Base-by-base conservation (phyloP, 2,329 filamentous ascomycete genomes). In the Phaeosphaeriaceae sp. region DNA sequence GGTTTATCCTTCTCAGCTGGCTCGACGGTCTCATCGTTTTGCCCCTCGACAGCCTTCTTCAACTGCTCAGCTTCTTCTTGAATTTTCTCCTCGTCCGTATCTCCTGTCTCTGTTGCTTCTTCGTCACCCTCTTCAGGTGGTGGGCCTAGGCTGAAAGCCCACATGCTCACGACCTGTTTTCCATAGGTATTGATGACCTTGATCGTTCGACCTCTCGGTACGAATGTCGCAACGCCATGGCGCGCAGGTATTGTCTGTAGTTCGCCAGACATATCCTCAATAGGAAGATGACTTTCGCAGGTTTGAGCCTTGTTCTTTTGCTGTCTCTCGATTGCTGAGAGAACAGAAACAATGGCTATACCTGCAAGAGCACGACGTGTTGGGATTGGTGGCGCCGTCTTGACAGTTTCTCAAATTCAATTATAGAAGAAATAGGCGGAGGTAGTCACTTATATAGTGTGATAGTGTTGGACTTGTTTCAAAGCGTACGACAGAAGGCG, bases 121-220 rank as follows among this genome's bases (percentile, higher is more conserved):
- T 54, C 60, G 1, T 71, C 69, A 7, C 57, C 70, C 15, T 73
- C 66, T 29, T 73, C 70, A 3, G 77, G 77, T 13, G 78, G 77
- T n/a, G 72, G 67, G 8, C 73, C 72, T 28, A 81, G 56, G 1
- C 75, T 75, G 56, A 81, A 80, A 0, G 77, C 78, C 78, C 78
- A 81, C 18, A 76, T 77, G 48, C 78, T 77, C 18, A 80, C 71
- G 8, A 78, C 75, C 63, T 81, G 78, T 37, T 74, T 75, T n/a
- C 78, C 78, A 50, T 77, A 79, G 1, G 76, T 78, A 48, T 80
- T 80, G 48, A 80, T 73, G 34, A 81, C 76, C 61, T 79, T 80
- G 65, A 81, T 78, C 2, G 71, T 74, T 46, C 76, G 70, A 16
- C 77, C 78, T 17, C 74, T 70, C 4, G 78, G 78, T 48, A 81